Conservation (phyloP, 345 rosid species). For the Rhizophora apiculata region DNA sequence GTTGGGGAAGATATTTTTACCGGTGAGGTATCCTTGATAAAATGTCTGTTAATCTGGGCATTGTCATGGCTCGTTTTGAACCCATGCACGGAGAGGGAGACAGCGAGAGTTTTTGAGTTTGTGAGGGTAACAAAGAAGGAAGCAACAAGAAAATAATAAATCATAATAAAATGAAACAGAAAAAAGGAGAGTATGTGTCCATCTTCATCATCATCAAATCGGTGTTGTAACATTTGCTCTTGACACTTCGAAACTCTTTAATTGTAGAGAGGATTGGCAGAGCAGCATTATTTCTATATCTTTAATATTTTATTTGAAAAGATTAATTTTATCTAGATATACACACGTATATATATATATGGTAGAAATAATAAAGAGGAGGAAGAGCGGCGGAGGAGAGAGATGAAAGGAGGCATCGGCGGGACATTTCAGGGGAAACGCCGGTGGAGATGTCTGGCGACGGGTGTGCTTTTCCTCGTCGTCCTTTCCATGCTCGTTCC, state of each 20-base stretch:
- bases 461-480: conserved; percentile 78
- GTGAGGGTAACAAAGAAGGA: conserved; percentile 5
- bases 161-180: neutral
- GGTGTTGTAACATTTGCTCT: no score
- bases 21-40: no score
- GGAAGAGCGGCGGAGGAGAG: conserved; percentile 10
- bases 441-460: conserved; percentile 68
- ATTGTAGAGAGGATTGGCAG: no score
- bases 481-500: conserved; percentile 94
- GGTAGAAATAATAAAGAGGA: conserved; percentile 2
- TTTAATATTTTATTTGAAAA: no score
- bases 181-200: neutral
- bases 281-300: no score
- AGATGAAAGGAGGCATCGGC: conserved; percentile 39
- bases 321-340: no score
- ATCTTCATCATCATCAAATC: neutral
- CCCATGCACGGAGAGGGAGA: no score
- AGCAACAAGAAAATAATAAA: neutral
- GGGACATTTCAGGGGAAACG: conserved; percentile 47
- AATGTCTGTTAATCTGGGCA: no score
- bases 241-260: no score
- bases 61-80: no score
- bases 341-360: no score
- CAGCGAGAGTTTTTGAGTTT: neutral
- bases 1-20: no score